Evolutionary conservation across 176 grass and related monocot genomes (phyloP).

Genomic region (Musa beccarii): DNA sequence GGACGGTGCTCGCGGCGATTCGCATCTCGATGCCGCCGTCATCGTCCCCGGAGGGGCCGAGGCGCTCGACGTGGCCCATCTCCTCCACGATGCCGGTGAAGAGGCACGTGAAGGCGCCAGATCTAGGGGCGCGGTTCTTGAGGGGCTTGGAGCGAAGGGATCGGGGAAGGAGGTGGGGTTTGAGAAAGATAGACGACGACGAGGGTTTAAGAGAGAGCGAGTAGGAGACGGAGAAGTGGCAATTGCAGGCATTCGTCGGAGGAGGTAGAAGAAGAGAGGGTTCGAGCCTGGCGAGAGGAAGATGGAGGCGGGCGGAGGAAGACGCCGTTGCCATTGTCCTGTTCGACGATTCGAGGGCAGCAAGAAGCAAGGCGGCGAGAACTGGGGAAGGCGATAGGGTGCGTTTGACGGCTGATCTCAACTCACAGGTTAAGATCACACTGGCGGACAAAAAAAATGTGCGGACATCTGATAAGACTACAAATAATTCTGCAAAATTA

Average conservation of each 20-base stretch:
- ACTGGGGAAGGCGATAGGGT: too few relatives aligned
- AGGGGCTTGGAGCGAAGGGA: constrained; percentile 11
- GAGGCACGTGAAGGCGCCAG: constrained; percentile 33
- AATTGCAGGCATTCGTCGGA: not conserved
- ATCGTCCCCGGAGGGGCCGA: constrained; percentile 30
- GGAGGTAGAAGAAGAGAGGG: constrained; percentile 1
- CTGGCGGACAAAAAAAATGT: too few relatives aligned
- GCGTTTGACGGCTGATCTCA: too few relatives aligned
- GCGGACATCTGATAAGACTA: too few relatives aligned
- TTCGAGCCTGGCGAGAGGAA: not conserved
- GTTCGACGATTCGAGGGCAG: too few relatives aligned
- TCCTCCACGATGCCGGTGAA: constrained; percentile 98
- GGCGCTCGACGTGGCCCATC: constrained; percentile 49
- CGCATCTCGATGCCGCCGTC: constrained; percentile 45
- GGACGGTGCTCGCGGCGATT: constrained; percentile 45
- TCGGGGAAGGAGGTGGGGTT: constrained; percentile 37
- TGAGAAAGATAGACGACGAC: constrained; percentile 23
- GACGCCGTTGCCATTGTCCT: not conserved
- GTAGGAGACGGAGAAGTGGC: constrained; percentile 12
- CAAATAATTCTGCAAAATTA: too few relatives aligned
- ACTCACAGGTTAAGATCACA: too few relatives aligned
- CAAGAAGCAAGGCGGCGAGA: too few relatives aligned
- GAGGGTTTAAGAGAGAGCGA: constrained; percentile 21
- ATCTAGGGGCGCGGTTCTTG: constrained; percentile 18
- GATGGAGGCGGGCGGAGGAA: constrained; percentile 1